These are phyloP conservation scores for Nakazawaea ernobii DNA, from an alignment of 805 yeast species.

Conservation along the genomic window DNA sequence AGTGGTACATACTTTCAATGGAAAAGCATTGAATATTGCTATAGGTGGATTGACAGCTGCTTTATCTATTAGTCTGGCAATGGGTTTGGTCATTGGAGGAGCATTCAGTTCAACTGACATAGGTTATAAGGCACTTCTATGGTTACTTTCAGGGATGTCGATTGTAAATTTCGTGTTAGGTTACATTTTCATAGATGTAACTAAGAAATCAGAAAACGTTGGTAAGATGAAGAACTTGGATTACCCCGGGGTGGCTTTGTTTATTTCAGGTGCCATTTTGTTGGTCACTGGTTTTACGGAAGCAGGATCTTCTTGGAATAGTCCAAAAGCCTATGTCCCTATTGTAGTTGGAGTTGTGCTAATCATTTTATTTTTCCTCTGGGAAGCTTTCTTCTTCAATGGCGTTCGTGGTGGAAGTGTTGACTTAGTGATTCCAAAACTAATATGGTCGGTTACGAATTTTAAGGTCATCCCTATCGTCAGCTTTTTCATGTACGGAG, in stretches of 20 bases:
- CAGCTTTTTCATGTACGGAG: background rate
- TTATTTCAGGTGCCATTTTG: constrained; percentile 31
- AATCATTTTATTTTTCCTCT: constrained; percentile 20
- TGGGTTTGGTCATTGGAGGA: constrained; percentile 39
- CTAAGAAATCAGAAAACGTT: constrained; percentile 17
- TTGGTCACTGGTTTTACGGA: constrained; percentile 38
- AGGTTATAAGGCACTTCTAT: constrained; percentile 36
- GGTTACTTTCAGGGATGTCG: constrained; percentile 29
- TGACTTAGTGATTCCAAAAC: constrained; percentile 23
- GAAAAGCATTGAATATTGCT: constrained; percentile 16
- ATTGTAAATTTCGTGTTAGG: constrained; percentile 17
- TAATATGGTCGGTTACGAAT: constrained; percentile 21
- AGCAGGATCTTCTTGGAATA: constrained; percentile 37
- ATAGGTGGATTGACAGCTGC: constrained; percentile 22
- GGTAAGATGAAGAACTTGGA: constrained; percentile 26
- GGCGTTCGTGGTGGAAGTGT: constrained; percentile 14
- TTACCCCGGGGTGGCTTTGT: constrained; percentile 25
- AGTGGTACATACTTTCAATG: constrained; percentile 11
- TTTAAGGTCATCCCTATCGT: constrained; percentile 18
- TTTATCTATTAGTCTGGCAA: constrained; percentile 26
- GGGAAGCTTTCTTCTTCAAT: constrained; percentile 21
- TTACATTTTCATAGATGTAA: constrained; percentile 20
- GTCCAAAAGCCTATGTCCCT: constrained; percentile 36
- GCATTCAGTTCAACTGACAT: constrained; percentile 31
- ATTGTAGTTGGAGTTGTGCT: constrained; percentile 31